These are phyloP conservation scores for Aspergillus sp. DNA, from an alignment of 2,329 filamentous ascomycete species.

Conservation along the genomic window DNA sequence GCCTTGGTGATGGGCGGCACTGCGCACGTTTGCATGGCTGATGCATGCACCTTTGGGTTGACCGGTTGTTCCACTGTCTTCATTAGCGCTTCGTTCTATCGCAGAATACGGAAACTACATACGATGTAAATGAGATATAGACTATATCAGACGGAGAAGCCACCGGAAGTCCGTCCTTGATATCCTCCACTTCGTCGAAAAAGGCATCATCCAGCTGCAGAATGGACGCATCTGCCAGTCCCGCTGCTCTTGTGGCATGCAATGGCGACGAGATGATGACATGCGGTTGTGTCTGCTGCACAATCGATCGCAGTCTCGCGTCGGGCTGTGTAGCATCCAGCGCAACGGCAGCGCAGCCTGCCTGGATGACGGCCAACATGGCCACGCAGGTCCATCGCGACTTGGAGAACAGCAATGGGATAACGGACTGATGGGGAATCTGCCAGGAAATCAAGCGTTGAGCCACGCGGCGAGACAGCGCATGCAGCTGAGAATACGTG, in stretches of 20 bases:
- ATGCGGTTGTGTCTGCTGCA: neutral
- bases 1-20: too few species aligned
- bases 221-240: conserved; percentile 11
- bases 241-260: neutral
- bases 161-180: conserved; percentile 2
- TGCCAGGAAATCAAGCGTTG: conserved; percentile 5
- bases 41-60: conserved; percentile 50
- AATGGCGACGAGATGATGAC: conserved; percentile 1
- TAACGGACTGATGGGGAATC: conserved; percentile 6
- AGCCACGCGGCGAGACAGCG: conserved; percentile 5
- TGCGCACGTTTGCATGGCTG: conserved; percentile 31
- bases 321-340: conserved; percentile 1
- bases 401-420: conserved; percentile 1
- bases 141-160: conserved; percentile 27
- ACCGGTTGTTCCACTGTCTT: conserved; percentile 5
- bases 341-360: neutral
- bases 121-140: conserved; percentile 51
- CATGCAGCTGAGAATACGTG: conserved; percentile 4
- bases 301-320: neutral
- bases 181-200: conserved; percentile 5
- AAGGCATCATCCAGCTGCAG: conserved; percentile 14
- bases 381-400: neutral
- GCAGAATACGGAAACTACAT: too few species aligned
- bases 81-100: too few species aligned
- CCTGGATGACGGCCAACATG: conserved; percentile 1